Base-by-base conservation (phyloP, 768 basidiomycete species). In the Trametes villosa region DNA sequence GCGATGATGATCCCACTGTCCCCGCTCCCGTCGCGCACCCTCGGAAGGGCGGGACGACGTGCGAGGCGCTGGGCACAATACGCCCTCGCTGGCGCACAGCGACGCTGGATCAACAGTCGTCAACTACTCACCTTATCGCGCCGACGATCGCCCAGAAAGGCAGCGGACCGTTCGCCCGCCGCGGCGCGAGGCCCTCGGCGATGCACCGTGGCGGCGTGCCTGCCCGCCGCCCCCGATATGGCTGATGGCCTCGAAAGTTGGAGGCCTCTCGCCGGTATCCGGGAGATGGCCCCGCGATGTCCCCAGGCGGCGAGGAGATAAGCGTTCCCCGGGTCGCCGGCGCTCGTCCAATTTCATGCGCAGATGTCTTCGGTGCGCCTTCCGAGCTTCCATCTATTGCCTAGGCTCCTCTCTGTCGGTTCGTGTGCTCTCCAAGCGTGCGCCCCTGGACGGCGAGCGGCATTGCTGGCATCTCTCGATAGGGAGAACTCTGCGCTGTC, bases 141-240 rank as follows among this genome's bases (percentile, higher is more conserved):
- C 61, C 50, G 61, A 44, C 61, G 61, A 62, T 62, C 61, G 22
- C 61, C 55, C 15, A 31, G 31, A 26, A 57, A 24, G 61, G 61
- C 30, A 53, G 50, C 61, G 61, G 61, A 40, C 61, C 61, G 61
- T 38, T 36, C 13, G 20, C 54, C 54, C 60, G 55, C 60, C 7
- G n/a, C n/a, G 36, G 36, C 15, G 36, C 36, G 18, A 9, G 22
- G n/a, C 22, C n/a, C n/a, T 22, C n/a, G 22, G 22, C 44, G 44
- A 38, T 57, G 18, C 38, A 41, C 36, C 47, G 47, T 57, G 56
- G 47, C 36, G 38, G 7, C 56, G 56, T 57, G 13, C 56, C 56
- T 57, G 56, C 47, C 47, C 38, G n/a, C 45, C 40, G n/a, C 17
- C 8, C 56, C 56, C 47, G 46, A 49, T 57, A 20, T 15, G 56